Percentiles rank a stretch among this genome's conserved stretches.
Evolutionary conservation across 140 eudicot species (phyloP).

Genomic region (Bidens hawaiensis): DNA sequence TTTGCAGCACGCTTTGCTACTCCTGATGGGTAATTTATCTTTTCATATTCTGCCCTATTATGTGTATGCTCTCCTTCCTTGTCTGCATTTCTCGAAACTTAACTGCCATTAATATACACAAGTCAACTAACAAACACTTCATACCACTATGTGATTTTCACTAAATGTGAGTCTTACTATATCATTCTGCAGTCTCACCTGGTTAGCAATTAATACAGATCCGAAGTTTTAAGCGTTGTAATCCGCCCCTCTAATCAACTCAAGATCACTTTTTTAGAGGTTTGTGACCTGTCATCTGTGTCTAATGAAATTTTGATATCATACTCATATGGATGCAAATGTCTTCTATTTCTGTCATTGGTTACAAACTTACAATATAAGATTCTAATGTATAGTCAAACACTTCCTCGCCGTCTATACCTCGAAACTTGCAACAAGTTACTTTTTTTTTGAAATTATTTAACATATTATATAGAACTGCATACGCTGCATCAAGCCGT

Average conservation of each 20-base stretch:
- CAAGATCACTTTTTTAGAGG: constrained; percentile 99
- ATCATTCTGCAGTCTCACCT: constrained; percentile 28
- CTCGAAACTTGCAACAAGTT: neutral
- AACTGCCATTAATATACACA: too few relatives aligned
- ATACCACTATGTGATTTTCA: neutral
- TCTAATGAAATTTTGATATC: neutral
- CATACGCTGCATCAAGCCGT: constrained; percentile 5
- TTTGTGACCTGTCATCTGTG: constrained; percentile 29
- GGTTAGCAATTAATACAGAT: constrained; percentile 54
- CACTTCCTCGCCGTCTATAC: neutral
- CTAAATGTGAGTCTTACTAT: constrained; percentile 11
- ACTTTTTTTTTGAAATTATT: neutral
- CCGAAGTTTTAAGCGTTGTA: constrained; percentile 89
- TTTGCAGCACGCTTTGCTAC: constrained; percentile 93
- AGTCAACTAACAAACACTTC: neutral
- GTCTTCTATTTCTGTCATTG: neutral
- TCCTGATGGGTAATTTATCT: constrained; percentile 77
- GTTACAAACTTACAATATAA: constrained; percentile 2
- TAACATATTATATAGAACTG: neutral
- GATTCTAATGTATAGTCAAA: neutral
- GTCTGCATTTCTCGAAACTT: constrained; percentile 4
- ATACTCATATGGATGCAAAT: constrained; percentile 1
- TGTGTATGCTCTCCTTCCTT: neutral
- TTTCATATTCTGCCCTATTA: neutral
- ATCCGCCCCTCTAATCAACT: constrained; percentile 87